Evolutionary conservation across 2,329 filamentous ascomycete species (phyloP).

Genomic region (Colletotrichum scovillei): DNA sequence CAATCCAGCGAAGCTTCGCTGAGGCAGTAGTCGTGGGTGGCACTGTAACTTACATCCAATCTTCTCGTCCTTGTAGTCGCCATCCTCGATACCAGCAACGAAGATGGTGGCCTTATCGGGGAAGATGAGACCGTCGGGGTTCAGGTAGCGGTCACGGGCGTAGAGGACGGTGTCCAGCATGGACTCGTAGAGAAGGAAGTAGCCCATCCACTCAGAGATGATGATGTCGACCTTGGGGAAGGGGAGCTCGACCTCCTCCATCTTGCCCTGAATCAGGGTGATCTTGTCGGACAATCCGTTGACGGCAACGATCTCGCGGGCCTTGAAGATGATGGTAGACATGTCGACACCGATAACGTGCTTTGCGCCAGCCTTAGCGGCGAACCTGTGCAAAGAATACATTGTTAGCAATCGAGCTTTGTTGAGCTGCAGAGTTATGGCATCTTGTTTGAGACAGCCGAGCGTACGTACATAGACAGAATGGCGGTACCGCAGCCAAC

Average conservation of each 20-base stretch:
- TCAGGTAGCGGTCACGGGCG: constrained; percentile 91
- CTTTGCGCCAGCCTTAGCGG: constrained; percentile 94
- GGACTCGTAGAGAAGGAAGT: constrained; percentile 98
- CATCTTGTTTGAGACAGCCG: constrained; percentile 18
- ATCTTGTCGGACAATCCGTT: constrained; percentile 97
- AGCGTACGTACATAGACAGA: constrained; percentile 86
- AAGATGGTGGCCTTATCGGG: constrained; percentile 99
- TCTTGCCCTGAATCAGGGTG: constrained; percentile 97
- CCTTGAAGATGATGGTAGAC: constrained; percentile 99
- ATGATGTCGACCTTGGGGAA: constrained; percentile 99
- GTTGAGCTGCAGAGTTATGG: not conserved
- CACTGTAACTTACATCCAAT: constrained; percentile 85
- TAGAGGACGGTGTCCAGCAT: constrained; percentile 99
- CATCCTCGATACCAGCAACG: constrained; percentile 96
- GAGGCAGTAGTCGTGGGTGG: too few species aligned
- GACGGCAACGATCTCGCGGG: constrained; percentile 89
- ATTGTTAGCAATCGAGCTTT: constrained; percentile 2
- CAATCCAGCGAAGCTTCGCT: not conserved
- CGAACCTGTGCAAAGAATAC: constrained; percentile 77
- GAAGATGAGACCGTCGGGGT: constrained; percentile 91
- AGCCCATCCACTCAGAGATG: constrained; percentile 99
- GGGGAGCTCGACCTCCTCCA: constrained; percentile 96
- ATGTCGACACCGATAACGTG: constrained; percentile 99
- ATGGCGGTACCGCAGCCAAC: constrained; percentile 98
- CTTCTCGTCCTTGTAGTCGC: constrained; percentile 99